Evolutionary conservation across 176 grass and related monocot genomes (phyloP).

Genomic region (Thinopyrum elongatum): DNA sequence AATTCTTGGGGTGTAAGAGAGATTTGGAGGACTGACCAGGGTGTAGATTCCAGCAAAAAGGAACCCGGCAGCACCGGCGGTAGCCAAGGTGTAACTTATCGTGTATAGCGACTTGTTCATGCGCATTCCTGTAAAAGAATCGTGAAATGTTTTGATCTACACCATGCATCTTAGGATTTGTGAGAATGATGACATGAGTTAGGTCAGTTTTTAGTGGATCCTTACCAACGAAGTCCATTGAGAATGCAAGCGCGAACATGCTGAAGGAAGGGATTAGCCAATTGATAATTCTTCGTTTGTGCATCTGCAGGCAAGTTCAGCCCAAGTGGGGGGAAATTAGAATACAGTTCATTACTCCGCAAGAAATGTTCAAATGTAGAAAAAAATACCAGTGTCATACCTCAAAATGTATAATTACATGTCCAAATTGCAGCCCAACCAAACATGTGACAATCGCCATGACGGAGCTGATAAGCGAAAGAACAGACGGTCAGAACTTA

Average conservation of each 20-base stretch:
- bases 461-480: constrained; percentile 46
- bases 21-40: constrained; percentile 35
- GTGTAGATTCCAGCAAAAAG: constrained; percentile 69
- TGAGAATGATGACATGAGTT: not conserved
- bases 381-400: constrained; percentile 13
- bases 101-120: constrained; percentile 73
- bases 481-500: not conserved
- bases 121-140: constrained; percentile 46
- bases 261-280: constrained; percentile 59
- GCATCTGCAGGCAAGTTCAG: constrained; percentile 45
- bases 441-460: constrained; percentile 82
- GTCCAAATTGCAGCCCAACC: constrained; percentile 82
- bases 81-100: constrained; percentile 60
- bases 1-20: not conserved
- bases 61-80: constrained; percentile 59
- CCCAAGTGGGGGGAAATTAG: not conserved
- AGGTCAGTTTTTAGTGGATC: not conserved
- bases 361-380: not conserved
- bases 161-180: not conserved
- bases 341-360: not conserved
- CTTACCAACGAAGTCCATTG: constrained; percentile 61
- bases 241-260: constrained; percentile 52
- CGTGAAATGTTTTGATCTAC: not conserved
- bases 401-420: constrained; percentile 68
- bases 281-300: constrained; percentile 51